Percentiles rank a stretch among this genome's conserved stretches.
phyloP scores from a whole-genome alignment of 2,329 filamentous ascomycete species.

The Trichoderma cornu-damae region DNA sequence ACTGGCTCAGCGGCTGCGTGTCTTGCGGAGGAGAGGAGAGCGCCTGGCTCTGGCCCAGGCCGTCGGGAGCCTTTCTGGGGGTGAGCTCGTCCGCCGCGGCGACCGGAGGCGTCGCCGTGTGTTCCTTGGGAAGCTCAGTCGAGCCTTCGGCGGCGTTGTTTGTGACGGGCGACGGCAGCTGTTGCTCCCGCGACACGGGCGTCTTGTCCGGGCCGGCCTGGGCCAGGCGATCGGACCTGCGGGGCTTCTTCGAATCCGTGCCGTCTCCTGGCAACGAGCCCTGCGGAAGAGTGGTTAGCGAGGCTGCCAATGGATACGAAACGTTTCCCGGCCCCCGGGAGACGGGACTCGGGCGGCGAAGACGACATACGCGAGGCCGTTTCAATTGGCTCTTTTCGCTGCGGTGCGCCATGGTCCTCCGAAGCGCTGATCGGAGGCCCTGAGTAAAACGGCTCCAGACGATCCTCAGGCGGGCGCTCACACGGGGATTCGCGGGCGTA shows the following conservation, averaged over 20 bases:
- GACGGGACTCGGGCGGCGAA: slow-evolving; percentile 19
- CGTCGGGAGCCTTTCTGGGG: slow-evolving; percentile 48
- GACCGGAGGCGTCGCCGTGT: slow-evolving; percentile 64
- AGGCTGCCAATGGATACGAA: slow-evolving; percentile 19
- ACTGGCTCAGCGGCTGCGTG: slow-evolving; percentile 60
- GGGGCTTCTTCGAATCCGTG: slow-evolving; percentile 74
- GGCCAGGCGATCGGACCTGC: slow-evolving; percentile 68
- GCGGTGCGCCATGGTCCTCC: slow-evolving; percentile 51
- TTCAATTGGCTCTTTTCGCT: slow-evolving; percentile 80
- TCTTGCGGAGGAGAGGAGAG: slow-evolving; percentile 61
- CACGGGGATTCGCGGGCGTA: slow-evolving; percentile 7
- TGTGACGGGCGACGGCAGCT: slow-evolving; percentile 78
- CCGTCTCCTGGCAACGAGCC: slow-evolving; percentile 59
- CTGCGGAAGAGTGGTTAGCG: slow-evolving; percentile 40
- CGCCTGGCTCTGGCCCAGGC: slow-evolving; percentile 40
- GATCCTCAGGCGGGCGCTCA: slow-evolving; percentile 13
- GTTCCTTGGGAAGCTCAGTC: slow-evolving; percentile 58
- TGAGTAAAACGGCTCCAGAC: slow-evolving; percentile 1
- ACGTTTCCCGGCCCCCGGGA: not conserved
- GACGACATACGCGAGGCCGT: slow-evolving; percentile 61
- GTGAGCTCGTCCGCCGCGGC: slow-evolving; percentile 51
- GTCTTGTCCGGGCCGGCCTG: slow-evolving; percentile 51
- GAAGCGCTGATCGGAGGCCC: slow-evolving; percentile 20
- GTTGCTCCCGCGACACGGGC: slow-evolving; percentile 57
- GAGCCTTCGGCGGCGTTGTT: slow-evolving; percentile 43